phyloP scores from a whole-genome alignment of 1,284 basidiomycete genomes.

The Singerocomus rubriflavus region DNA sequence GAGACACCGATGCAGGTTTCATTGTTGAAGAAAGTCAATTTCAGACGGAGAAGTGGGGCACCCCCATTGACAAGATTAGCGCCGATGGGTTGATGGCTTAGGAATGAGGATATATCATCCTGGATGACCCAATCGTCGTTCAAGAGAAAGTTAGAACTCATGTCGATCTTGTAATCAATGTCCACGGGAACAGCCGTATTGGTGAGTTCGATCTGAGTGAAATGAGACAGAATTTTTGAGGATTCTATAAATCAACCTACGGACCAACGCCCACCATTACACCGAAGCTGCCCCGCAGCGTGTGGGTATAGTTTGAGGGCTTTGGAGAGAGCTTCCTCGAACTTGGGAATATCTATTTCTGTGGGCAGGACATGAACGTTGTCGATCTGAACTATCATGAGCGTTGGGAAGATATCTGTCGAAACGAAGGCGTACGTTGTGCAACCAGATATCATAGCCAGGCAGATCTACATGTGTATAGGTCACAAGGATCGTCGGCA shows the following conservation, averaged over 20 bases:
- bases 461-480: constrained; percentile 18
- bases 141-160: constrained; percentile 12
- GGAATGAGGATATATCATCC: constrained; percentile 22
- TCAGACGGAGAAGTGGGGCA: constrained; percentile 28
- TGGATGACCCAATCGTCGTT: constrained; percentile 28
- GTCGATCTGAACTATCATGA: constrained; percentile 18
- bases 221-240: constrained; percentile 3
- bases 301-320: constrained; percentile 28
- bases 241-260: constrained; percentile 14
- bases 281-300: constrained; percentile 24
- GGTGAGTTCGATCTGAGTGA: constrained; percentile 25
- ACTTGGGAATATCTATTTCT: constrained; percentile 21
- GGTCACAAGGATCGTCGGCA: constrained; percentile 14
- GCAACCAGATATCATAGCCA: constrained; percentile 24
- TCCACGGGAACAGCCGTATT: constrained; percentile 20
- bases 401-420: neutral
- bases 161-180: constrained; percentile 8
- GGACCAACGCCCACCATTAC: constrained; percentile 24
- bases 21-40: constrained; percentile 23
- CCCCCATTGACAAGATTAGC: constrained; percentile 14
- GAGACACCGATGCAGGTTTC: constrained; percentile 33
- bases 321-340: constrained; percentile 26
- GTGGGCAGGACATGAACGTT: constrained; percentile 30
- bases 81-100: constrained; percentile 12
- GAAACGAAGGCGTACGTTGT: constrained; percentile 11